Evolutionary conservation across 768 basidiomycete genomes (phyloP), one percentile per base, ranked within the genome.

Genomic region (Rhodosporidiobolus odoratus): DNA sequence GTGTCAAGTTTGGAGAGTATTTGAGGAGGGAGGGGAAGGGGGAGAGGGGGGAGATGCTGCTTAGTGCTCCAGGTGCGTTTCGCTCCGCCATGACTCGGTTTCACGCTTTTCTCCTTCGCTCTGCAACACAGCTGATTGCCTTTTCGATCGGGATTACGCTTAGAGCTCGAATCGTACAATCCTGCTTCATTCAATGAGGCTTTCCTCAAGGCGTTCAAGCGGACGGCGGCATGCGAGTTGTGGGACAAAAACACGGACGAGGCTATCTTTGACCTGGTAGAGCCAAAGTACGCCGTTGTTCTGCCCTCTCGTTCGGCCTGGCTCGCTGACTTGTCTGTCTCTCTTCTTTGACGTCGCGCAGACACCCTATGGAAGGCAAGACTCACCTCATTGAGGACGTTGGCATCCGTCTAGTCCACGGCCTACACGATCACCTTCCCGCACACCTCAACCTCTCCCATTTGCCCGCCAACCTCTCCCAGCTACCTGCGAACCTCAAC

Each of bases 201-300:
- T 3, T 99, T 93, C 91, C 85, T 97, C 34, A 81, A 86, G 2
- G 91, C 92, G 75, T 96, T 98, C 81, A 89, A 86, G 79, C 84
- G 84, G 74, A 94, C 95, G 35, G 86, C 88, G 74, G 92, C 93
- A 0, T 94, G 87, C 78, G 86, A 89, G 63, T 86, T 91, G 5
- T 99, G 96, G 96, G 87, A 97, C 59, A 82, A 85, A 54, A 85
- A 87, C 48, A 98, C 96, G 1, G 96, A 99, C 79, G 89, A 92
- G 1, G 82, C 92, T 71, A 81, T 98, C 17, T 99, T 99, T 77
- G 96, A 99, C 78, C 90, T 98, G 58, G 85, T 95, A 63, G 96
- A 99, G 79, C 90, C 95, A 43, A 84, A 90, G 92, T 92, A 70
- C 35, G 82, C 78, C 23, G 73, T 25, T 25, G 45, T 47, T 34